Conservation (phyloP, 768 basidiomycete species). For the Leccinum boreale region DNA sequence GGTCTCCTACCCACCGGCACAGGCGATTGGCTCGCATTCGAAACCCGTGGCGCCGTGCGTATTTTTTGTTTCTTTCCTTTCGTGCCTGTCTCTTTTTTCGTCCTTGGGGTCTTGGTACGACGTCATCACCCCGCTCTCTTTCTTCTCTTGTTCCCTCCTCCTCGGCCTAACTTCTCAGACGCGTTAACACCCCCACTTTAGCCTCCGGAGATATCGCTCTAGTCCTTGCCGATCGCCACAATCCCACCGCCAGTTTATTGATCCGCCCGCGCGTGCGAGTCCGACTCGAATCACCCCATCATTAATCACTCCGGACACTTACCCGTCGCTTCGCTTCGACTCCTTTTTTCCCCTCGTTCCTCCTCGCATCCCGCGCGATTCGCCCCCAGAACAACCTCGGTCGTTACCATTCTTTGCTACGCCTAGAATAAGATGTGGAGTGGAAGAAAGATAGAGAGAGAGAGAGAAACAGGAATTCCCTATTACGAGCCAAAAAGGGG, state of each 20-base stretch:
- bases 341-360: not conserved
- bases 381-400: conserved; percentile 4
- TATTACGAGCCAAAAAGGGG: conserved; percentile 18
- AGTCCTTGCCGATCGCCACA: conserved; percentile 10
- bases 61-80: not conserved
- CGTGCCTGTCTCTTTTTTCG: not conserved
- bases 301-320: not conserved
- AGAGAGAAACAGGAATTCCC: conserved; percentile 12
- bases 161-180: not conserved
- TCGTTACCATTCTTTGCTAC: conserved; percentile 11
- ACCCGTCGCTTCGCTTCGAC: not conserved
- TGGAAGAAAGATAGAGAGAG: not conserved
- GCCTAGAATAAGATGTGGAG: not conserved
- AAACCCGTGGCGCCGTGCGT: conserved; percentile 65
- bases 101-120: not conserved
- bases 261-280: not conserved
- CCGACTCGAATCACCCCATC: not conserved
- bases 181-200: conserved; percentile 13
- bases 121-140: not conserved
- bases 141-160: not conserved
- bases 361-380: conserved; percentile 2
- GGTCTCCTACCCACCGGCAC: conserved; percentile 87
- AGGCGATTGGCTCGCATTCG: conserved; percentile 94
- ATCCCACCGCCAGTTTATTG: not conserved
- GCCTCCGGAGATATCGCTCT: conserved; percentile 46